Evolutionary conservation across 768 basidiomycete species (phyloP).

Genomic region (Tricholoma sp.): DNA sequence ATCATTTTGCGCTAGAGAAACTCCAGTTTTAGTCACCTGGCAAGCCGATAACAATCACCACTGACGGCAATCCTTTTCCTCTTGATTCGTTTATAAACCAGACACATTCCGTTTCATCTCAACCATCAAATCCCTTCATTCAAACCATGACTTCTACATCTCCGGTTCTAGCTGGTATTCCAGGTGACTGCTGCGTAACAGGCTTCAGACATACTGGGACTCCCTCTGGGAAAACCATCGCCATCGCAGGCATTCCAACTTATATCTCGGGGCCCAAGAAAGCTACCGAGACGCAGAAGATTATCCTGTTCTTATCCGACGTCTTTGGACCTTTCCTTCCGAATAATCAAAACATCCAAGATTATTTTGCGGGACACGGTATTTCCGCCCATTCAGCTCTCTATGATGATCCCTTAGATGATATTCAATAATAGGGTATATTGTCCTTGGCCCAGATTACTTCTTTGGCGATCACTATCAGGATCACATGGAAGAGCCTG

Average conservation of each 20-base stretch:
- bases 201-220: constrained; percentile 49
- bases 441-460: constrained; percentile 56
- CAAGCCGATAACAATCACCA: no score
- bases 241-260: constrained; percentile 41
- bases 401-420: no score
- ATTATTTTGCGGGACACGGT: constrained; percentile 62
- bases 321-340: constrained; percentile 54
- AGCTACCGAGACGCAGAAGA: constrained; percentile 25
- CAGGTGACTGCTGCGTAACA: constrained; percentile 48
- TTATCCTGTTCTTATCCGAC: constrained; percentile 56
- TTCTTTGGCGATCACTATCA: constrained; percentile 55
- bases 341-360: constrained; percentile 42
- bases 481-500: constrained; percentile 24
- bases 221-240: constrained; percentile 35
- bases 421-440: neutral
- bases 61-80: no score
- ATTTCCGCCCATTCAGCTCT: neutral
- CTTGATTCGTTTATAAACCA: no score
- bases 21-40: no score
- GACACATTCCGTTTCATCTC: no score
- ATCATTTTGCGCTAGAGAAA: no score
- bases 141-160: neutral
- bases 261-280: constrained; percentile 48
- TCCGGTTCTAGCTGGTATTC: constrained; percentile 27
- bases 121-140: neutral